Conservation (phyloP, 1,284 basidiomycete genomes). For the Boletellus deceptivus region DNA sequence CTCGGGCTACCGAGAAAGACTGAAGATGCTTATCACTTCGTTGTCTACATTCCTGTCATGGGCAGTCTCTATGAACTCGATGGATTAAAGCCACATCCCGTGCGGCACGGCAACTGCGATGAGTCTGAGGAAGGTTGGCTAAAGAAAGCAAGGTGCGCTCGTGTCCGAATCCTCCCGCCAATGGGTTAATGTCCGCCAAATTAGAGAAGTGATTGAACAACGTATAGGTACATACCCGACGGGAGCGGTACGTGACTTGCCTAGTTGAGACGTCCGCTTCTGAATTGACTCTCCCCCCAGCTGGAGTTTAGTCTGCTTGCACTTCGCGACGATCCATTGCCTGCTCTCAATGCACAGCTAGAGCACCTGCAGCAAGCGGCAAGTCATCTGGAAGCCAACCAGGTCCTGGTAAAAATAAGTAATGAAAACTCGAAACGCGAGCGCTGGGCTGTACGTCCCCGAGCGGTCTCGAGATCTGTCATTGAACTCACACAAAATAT, state of each 20-base stretch:
- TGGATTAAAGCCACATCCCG: constrained; percentile 74
- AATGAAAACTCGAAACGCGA: constrained; percentile 77
- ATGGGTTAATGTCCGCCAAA: constrained; percentile 13
- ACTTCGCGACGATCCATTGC: constrained; percentile 76
- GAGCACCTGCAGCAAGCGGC: constrained; percentile 46
- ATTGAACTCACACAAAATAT: background rate
- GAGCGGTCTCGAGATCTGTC: constrained; percentile 3
- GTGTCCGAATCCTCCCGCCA: background rate
- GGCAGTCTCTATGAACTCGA: constrained; percentile 89
- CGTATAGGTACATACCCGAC: constrained; percentile 86
- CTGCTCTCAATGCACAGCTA: constrained; percentile 60
- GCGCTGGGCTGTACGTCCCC: constrained; percentile 71
- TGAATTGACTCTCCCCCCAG: constrained; percentile 38
- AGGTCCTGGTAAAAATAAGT: constrained; percentile 61
- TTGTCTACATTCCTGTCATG: constrained; percentile 83
- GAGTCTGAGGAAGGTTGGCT: constrained; percentile 78
- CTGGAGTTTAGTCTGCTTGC: constrained; percentile 91
- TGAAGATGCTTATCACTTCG: constrained; percentile 93
- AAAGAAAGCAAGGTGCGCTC: constrained; percentile 62
- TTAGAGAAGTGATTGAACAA: constrained; percentile 77
- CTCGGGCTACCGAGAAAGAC: constrained; percentile 64
- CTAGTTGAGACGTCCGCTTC: constrained; percentile 1
- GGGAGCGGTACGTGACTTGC: constrained; percentile 62
- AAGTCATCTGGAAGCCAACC: constrained; percentile 45
- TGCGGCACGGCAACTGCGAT: constrained; percentile 73